Conservation (phyloP, 345 rosid species). For the Alliaria petiolata region DNA sequence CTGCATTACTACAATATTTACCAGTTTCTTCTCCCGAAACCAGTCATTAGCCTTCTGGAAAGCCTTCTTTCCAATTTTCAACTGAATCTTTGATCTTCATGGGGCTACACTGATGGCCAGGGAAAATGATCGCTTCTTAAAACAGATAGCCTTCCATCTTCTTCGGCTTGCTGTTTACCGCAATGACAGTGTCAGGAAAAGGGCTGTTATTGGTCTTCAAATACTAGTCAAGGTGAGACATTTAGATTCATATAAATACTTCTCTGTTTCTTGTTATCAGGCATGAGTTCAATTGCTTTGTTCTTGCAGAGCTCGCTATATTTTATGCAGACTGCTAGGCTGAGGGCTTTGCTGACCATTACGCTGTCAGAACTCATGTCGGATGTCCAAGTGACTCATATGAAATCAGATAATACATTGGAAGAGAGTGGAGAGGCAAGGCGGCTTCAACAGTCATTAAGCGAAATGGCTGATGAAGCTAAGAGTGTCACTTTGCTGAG, state of each 20-base stretch:
- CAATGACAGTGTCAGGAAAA: conserved; percentile 86
- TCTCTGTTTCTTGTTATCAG: conserved; percentile 7
- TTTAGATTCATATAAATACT: conserved; percentile 23
- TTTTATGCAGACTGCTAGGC: conserved; percentile 89
- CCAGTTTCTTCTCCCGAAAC: conserved; percentile 86
- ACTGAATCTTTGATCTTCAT: conserved; percentile 78
- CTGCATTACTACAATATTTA: conserved; percentile 83
- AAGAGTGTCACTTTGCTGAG: conserved; percentile 56
- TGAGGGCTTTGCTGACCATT: conserved; percentile 93
- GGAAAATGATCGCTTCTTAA: conserved; percentile 98
- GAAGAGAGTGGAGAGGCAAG: conserved; percentile 98
- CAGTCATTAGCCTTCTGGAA: conserved; percentile 92
- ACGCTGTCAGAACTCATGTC: conserved; percentile 97
- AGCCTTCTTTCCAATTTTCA: conserved; percentile 77
- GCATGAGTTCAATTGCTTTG: conserved; percentile 17
- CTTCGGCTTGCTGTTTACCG: conserved; percentile 95
- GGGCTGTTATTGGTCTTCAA: conserved; percentile 93
- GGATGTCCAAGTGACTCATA: conserved; percentile 93
- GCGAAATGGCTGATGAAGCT: conserved; percentile 88
- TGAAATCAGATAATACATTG: conserved; percentile 84
- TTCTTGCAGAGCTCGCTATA: conserved; percentile 87
- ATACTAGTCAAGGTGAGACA: conserved; percentile 80
- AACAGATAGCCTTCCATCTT: conserved; percentile 96
- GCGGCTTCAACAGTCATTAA: conserved; percentile 81
- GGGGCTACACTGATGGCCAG: conserved; percentile 96